These are phyloP conservation scores for Alliaria petiolata DNA, from an alignment of 345 rosid genomes.

Conservation along the genomic window DNA sequence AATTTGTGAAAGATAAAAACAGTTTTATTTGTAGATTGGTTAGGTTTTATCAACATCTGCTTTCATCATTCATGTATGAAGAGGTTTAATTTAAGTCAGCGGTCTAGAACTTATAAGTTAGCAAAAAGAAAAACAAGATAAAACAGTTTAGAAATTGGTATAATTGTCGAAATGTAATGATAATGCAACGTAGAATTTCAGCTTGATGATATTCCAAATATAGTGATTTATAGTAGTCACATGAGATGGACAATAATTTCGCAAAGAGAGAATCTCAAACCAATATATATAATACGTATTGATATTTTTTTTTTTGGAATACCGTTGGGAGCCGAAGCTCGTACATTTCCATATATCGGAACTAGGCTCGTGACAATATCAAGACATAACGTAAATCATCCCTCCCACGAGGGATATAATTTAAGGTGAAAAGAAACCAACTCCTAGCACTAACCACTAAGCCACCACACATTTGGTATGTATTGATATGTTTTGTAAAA, in stretches of 20 bases:
- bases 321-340: no score
- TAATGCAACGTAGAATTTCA: not conserved
- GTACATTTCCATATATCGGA: no score
- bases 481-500: no score
- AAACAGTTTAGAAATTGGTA: not conserved
- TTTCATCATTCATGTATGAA: not conserved
- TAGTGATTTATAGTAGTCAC: not conserved
- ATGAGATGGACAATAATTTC: not conserved
- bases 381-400: no score
- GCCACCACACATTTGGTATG: no score
- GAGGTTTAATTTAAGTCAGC: not conserved
- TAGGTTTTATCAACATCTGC: not conserved
- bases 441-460: no score
- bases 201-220: constrained; percentile 1
- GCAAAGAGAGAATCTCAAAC: not conserved
- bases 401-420: no score
- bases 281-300: not conserved
- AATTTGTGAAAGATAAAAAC: not conserved
- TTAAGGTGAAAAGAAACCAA: no score
- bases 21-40: not conserved
- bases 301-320: no score
- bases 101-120: not conserved
- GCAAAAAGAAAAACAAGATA: not conserved
- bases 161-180: not conserved
- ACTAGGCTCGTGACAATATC: no score